Evolutionary conservation across 2,329 filamentous ascomycete genomes (phyloP), one percentile per base, ranked within the genome.

Genomic region (Diaporthe humulicola): DNA sequence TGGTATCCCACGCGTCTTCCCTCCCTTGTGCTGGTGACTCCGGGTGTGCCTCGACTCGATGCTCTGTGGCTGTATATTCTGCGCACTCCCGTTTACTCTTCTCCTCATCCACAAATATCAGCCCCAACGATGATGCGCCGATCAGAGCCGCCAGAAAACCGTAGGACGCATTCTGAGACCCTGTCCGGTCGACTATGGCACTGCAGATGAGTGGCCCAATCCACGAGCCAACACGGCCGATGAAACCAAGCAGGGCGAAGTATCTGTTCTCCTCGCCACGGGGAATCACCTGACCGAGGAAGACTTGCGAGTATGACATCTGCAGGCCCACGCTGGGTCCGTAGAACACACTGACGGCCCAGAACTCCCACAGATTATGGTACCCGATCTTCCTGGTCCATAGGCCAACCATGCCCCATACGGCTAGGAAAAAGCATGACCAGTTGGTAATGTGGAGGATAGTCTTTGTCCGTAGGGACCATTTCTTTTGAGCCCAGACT

Each of bases 341-440:
- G 14, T 60, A 60, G 28, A 72, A 50, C 2, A 60, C 70, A 9
- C 38, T 72, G 25, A 60, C 33, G 1, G 40, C 52, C 70, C 70
- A 72, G 30, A 72, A 72, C 17, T 72, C 70, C 70, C 70, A 72
- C 14, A 72, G 33, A 6, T 72, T 72, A n/a, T 72, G 70, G 42
- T 60, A 61, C 2, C 70, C 70, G 38, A 72, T 38, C 28, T 38
- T 60, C 5, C 17, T 60, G 12, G 70, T 72, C 70, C 70, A 72
- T 25, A 72, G n/a, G 5, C 70, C 70, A n/a, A 52, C 33, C 70
- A 64, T 72, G 14, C 70, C 70, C 70, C 70, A 72, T 2, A 48
- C 40, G 2, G 52, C 40, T 1, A 72, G 52, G 42, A 72, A 36
- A 17, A 61, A 50, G n/a, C 52, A 60, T 1, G 52, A 60, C 52